Evolutionary conservation across 108 stramenopile genomes (phyloP).

Genomic region (Cyclotella cryptica): DNA sequence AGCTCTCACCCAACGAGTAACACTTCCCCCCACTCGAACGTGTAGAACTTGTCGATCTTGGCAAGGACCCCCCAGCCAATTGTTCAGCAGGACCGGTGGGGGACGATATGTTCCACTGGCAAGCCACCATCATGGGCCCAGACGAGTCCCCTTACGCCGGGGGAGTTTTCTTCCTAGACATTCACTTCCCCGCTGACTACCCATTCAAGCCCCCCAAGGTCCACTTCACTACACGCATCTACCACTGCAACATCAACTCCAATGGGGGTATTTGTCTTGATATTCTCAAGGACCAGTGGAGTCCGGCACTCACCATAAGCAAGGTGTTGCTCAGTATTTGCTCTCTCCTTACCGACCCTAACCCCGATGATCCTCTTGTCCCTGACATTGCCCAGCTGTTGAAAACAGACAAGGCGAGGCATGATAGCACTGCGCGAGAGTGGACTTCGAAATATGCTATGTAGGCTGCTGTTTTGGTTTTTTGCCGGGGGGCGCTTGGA

Average conservation of each 20-base stretch:
- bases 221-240: slow-evolving; percentile 97
- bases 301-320: slow-evolving; percentile 97
- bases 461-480: slow-evolving; percentile 45
- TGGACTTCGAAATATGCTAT: slow-evolving; percentile 97
- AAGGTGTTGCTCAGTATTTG: slow-evolving; percentile 99
- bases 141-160: slow-evolving; percentile 97
- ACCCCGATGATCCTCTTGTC: slow-evolving; percentile 98
- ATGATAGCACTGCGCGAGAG: slow-evolving; percentile 93
- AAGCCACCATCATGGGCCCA: slow-evolving; percentile 98
- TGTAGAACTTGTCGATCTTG: slow-evolving; percentile 96
- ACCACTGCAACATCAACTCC: slow-evolving; percentile 99
- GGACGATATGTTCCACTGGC: slow-evolving; percentile 99
- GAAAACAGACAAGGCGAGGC: slow-evolving; percentile 86
- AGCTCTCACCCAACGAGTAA: neutral
- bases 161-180: slow-evolving; percentile 97
- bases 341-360: slow-evolving; percentile 97
- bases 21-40: neutral
- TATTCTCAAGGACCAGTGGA: slow-evolving; percentile 99
- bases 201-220: slow-evolving; percentile 98
- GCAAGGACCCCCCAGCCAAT: slow-evolving; percentile 99
- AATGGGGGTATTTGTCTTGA: slow-evolving; percentile 99
- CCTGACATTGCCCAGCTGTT: slow-evolving; percentile 97
- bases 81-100: slow-evolving; percentile 99
- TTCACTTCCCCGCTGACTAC: slow-evolving; percentile 98
- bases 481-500: neutral